These are phyloP conservation scores for Lecanicillium sp. DNA, from an alignment of 2,329 filamentous ascomycete species.

Conservation along the genomic window DNA sequence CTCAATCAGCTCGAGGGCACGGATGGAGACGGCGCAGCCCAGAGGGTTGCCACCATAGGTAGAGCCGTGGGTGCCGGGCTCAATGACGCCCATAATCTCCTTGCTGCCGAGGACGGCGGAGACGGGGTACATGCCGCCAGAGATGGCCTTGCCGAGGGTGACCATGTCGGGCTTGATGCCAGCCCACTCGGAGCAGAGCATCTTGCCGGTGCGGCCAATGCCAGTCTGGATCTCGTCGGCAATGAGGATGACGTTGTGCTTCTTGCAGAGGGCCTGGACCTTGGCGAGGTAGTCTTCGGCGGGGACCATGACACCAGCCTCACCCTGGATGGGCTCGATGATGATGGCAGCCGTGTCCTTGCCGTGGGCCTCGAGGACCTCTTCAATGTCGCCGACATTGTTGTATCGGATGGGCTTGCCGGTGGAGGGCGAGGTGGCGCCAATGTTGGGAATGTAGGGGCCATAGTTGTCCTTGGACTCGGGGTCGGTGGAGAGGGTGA, in stretches of 20 bases:
- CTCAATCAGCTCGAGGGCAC: slow-evolving; percentile 85
- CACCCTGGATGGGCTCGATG: slow-evolving; percentile 93
- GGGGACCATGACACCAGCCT: slow-evolving; percentile 93
- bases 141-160: slow-evolving; percentile 93
- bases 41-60: slow-evolving; percentile 98
- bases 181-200: slow-evolving; percentile 92
- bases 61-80: slow-evolving; percentile 93
- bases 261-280: slow-evolving; percentile 79
- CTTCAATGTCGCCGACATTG: slow-evolving; percentile 72
- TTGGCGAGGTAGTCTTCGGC: slow-evolving; percentile 78
- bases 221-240: slow-evolving; percentile 98
- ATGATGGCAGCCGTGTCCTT: slow-evolving; percentile 86
- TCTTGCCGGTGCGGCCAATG: slow-evolving; percentile 87
- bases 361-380: slow-evolving; percentile 71
- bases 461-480: slow-evolving; percentile 97
- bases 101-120: slow-evolving; percentile 81
- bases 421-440: slow-evolving; percentile 67
- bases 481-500: slow-evolving; percentile 90
- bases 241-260: slow-evolving; percentile 92
- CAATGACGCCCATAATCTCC: slow-evolving; percentile 91
- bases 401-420: slow-evolving; percentile 76
- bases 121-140: slow-evolving; percentile 98
- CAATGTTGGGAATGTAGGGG: slow-evolving; percentile 85
- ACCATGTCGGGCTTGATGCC: slow-evolving; percentile 94
- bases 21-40: slow-evolving; percentile 90